These are phyloP conservation scores for Sclerotinia spermophila DNA, from an alignment of 2,329 filamentous ascomycete genomes.

Conservation along the genomic window DNA sequence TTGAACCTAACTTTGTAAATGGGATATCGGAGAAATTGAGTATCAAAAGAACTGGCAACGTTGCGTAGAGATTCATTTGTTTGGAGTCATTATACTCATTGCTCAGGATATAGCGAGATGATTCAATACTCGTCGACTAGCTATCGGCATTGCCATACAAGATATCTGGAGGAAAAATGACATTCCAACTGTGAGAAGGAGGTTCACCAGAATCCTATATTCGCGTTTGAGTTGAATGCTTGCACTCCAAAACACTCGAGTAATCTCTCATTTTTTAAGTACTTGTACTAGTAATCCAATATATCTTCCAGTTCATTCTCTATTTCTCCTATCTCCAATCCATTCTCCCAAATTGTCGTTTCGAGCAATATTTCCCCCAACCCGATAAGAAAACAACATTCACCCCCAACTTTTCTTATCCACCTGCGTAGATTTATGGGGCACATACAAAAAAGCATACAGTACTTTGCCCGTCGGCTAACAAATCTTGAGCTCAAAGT, in stretches of 20 bases:
- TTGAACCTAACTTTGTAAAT: background rate
- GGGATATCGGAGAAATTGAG: too few relatives aligned
- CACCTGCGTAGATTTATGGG: background rate
- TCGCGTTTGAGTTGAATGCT: background rate
- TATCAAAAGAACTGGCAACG: background rate
- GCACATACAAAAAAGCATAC: background rate
- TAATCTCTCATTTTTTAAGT: background rate
- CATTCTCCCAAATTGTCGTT: background rate
- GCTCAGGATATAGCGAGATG: too few relatives aligned
- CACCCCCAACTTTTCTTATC: slow-evolving; percentile 7
- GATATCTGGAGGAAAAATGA: background rate
- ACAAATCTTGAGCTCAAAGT: background rate
- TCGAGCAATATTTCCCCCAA: slow-evolving; percentile 28
- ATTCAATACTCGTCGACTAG: background rate
- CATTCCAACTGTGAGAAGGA: background rate
- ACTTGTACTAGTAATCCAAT: background rate
- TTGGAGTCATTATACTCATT: background rate
- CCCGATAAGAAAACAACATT: background rate
- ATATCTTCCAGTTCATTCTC: background rate
- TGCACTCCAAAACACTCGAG: background rate
- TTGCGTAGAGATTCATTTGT: background rate
- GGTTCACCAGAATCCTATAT: background rate
- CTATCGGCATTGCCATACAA: background rate
- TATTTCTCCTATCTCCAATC: background rate
- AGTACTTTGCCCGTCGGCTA: slow-evolving; percentile 10